These are phyloP conservation scores for Berberis thunbergii DNA, from an alignment of 164 flowering plant genomes.

Conservation along the genomic window DNA sequence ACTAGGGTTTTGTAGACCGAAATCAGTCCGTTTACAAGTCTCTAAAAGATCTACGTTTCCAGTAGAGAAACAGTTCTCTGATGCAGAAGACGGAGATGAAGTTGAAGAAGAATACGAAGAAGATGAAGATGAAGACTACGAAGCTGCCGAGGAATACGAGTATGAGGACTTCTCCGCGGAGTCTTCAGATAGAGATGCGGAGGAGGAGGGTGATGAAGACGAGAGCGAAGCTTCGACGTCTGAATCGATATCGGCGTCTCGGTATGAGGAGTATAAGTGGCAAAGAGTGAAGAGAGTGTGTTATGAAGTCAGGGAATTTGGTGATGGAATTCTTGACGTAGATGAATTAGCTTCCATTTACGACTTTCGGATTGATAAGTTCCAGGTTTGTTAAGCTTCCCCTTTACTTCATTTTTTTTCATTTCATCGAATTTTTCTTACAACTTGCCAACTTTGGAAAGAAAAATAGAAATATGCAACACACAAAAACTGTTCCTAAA, in stretches of 20 bases:
- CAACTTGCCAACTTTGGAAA: too few relatives aligned
- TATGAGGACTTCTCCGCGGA: conserved; percentile 2
- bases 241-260: not conserved
- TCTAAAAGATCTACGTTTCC: conserved; percentile 9
- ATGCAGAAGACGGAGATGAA: conserved; percentile 4
- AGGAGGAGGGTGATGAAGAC: conserved; percentile 10
- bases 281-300: conserved; percentile 71
- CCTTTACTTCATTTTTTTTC: not conserved
- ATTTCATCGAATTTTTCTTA: too few relatives aligned
- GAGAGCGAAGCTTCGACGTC: conserved; percentile 12
- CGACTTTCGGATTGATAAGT: conserved; percentile 77
- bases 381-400: conserved; percentile 47
- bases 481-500: too few relatives aligned
- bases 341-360: conserved; percentile 72
- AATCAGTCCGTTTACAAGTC: not conserved
- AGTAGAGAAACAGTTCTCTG: not conserved
- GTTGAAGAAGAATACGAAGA: conserved; percentile 8
- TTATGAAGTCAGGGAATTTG: conserved; percentile 54
- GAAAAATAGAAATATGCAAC: too few relatives aligned
- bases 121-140: conserved; percentile 27
- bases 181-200: conserved; percentile 3
- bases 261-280: conserved; percentile 43
- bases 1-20: too few relatives aligned
- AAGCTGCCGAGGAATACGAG: conserved; percentile 18
- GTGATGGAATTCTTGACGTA: conserved; percentile 57